Evolutionary conservation across 345 rosid genomes (phyloP), one percentile per base, ranked within the genome.

Genomic region (Kernera saxatilis): DNA sequence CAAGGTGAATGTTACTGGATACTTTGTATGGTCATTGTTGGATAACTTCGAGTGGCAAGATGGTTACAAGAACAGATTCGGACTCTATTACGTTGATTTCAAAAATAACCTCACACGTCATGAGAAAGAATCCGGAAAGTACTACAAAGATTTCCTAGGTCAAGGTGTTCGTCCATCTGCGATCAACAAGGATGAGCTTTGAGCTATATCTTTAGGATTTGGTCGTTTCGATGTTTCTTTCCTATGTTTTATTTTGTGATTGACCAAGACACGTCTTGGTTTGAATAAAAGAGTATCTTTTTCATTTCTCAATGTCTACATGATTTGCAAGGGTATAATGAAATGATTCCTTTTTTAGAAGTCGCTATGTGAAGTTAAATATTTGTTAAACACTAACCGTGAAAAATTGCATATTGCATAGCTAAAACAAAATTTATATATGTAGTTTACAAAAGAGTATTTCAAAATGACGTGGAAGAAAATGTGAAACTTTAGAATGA

Each of bases 21-120:
- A 67, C 22, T 67, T 53, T 29, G 52, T 40, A 12, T 67, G 72
- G 72, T 67, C 72, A 5, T 29, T 67, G 72, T 6, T 67, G 72
- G 72, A 67, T 40, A 67, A 67, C 22, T 67, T 67, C 8, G 72
- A 67, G 29, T 67, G 72, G 72, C 51, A 67, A 39, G 51, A 53
- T 67, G 72, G 62, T 27, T 67, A 67, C 2, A 67, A 67, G 3
- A 40, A 40, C 40, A 53, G 72, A 41, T 67, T 67, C 0, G 62
- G 72, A 27, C 72, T 53, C 21, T 52, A 26, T 1, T 67, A 40
- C 41, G 0, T 67, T 19, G 72, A 67, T 19, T 67, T 11, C 30
- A 40, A 67, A 0, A 53, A 67, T 8, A 67, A 67, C 51, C 51
- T 67, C 40, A 67, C 62, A 7, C 61, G 72, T 12, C 2, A 40